Evolutionary conservation across 1,139 yeast species (phyloP).

Genomic region (Yamadazyma songkhlaensis): DNA sequence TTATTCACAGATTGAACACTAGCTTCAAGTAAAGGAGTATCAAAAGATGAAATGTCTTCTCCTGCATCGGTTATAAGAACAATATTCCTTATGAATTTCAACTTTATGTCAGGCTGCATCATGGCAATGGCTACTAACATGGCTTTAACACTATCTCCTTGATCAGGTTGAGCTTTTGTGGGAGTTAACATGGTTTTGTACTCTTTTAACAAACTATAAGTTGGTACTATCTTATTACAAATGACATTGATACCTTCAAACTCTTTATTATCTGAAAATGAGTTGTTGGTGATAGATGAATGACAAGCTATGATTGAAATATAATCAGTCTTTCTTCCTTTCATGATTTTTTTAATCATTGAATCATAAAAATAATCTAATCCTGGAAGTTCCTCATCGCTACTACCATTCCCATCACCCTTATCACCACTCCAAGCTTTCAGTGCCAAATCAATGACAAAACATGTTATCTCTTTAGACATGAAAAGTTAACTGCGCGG

Average conservation of each 20-base stretch:
- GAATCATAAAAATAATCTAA: conserved; percentile 41
- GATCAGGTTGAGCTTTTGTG: conserved; percentile 5
- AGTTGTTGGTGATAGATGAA: conserved; percentile 23
- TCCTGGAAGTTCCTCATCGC: conserved; percentile 15
- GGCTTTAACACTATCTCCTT: conserved; percentile 27
- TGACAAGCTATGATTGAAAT: conserved; percentile 47
- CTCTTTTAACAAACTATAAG: conserved; percentile 19
- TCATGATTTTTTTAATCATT: conserved; percentile 40
- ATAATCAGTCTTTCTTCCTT: conserved; percentile 56
- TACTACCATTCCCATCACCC: no score
- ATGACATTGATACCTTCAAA: conserved; percentile 28
- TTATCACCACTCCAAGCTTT: no score
- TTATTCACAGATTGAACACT: conserved; percentile 19
- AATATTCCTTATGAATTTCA: conserved; percentile 36
- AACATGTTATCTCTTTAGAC: conserved; percentile 48
- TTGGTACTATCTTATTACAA: conserved; percentile 21
- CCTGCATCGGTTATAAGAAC: conserved; percentile 45
- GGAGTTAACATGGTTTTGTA: conserved; percentile 12
- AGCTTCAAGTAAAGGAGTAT: conserved; percentile 14
- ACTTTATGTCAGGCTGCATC: conserved; percentile 26
- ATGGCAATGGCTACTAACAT: conserved; percentile 28
- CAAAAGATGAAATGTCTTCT: conserved; percentile 12
- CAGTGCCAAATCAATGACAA: conserved; percentile 51
- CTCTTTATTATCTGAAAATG: conserved; percentile 16
- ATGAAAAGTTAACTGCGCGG: conserved; percentile 17